Evolutionary conservation across 768 basidiomycete genomes (phyloP).

Genomic region (Leucosporidium scottii): DNA sequence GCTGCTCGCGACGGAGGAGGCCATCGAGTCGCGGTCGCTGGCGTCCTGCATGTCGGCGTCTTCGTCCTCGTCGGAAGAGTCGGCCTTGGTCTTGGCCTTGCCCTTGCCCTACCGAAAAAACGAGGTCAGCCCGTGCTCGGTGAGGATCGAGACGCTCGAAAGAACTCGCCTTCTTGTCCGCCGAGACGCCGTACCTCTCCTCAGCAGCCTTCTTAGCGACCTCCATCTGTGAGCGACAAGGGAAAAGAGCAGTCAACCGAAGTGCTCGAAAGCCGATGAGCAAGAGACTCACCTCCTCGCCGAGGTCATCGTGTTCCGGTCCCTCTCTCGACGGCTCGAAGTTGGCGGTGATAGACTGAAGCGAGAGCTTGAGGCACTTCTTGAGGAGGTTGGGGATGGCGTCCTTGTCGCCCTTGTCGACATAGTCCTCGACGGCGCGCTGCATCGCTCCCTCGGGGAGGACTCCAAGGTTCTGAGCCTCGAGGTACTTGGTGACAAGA

Average conservation of each 20-base stretch:
- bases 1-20: not conserved
- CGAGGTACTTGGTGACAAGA: conserved; percentile 83
- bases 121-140: not conserved
- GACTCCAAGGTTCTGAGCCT: conserved; percentile 86
- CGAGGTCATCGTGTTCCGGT: conserved; percentile 43
- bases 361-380: conserved; percentile 41
- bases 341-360: conserved; percentile 30
- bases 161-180: conserved; percentile 12
- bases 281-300: conserved; percentile 38
- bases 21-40: conserved; percentile 21
- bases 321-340: conserved; percentile 31
- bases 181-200: conserved; percentile 25
- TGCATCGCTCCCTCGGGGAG: conserved; percentile 84
- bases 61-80: not conserved
- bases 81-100: conserved; percentile 19
- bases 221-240: conserved; percentile 38
- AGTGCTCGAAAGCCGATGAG: not conserved
- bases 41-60: conserved; percentile 23
- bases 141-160: not conserved
- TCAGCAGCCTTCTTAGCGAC: conserved; percentile 39
- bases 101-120: not conserved
- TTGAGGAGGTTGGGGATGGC: conserved; percentile 55
- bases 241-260: no score
- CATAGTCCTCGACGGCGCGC: conserved; percentile 88
- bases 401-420: conserved; percentile 94